phyloP scores from a whole-genome alignment of 1,139 yeast species.

The Candida pseudoviswanathii region DNA sequence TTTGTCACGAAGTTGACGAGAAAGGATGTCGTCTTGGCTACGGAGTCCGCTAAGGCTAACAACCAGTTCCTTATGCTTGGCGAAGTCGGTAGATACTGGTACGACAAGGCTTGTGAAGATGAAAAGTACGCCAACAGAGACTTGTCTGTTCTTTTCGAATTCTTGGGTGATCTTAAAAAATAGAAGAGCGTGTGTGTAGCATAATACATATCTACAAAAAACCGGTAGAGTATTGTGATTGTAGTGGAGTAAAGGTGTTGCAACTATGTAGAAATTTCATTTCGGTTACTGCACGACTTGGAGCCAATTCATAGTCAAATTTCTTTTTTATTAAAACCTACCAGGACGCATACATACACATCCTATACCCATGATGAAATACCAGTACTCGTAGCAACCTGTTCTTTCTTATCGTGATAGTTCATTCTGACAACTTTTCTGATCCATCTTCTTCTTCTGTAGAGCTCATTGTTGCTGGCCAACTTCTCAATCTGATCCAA shows the following conservation, averaged over 20 bases:
- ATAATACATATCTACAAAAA: not conserved
- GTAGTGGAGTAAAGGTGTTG: no score
- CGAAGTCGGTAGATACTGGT: conserved; percentile 45
- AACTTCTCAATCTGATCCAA: conserved; percentile 5
- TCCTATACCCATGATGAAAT: conserved; percentile 11
- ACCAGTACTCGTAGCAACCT: conserved; percentile 7
- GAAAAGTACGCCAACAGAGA: conserved; percentile 45
- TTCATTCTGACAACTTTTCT: conserved; percentile 14
- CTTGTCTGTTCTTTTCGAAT: conserved; percentile 49
- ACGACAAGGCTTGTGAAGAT: conserved; percentile 48
- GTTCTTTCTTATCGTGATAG: conserved; percentile 12
- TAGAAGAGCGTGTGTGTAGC: not conserved
- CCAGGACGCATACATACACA: not conserved
- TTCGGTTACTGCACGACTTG: no score
- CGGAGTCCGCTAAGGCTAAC: conserved; percentile 45
- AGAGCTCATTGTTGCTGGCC: conserved; percentile 19
- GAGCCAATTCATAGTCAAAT: no score
- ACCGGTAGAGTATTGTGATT: no score
- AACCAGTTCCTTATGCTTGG: conserved; percentile 45
- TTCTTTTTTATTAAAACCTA: no score
- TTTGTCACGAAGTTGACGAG: conserved; percentile 57
- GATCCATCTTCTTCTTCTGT: conserved; percentile 59
- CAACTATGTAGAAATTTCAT: no score
- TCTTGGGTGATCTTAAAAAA: conserved; percentile 36
- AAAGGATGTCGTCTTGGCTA: conserved; percentile 59